Evolutionary conservation across 495 filamentous ascomycete genomes (phyloP), one percentile per base, ranked within the genome.

Genomic region (Cercophora scortea): DNA sequence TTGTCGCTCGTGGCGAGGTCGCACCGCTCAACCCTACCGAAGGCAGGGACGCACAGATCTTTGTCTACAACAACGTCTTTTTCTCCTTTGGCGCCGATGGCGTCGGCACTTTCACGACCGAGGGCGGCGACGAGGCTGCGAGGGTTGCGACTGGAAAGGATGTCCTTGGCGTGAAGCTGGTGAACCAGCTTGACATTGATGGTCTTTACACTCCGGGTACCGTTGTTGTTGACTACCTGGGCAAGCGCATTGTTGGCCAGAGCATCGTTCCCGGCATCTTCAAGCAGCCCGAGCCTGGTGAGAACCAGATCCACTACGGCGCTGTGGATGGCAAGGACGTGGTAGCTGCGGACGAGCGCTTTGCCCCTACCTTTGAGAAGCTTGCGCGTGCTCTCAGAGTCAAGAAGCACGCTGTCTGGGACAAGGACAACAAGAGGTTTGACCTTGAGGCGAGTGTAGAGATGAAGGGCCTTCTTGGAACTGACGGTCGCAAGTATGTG

Each of bases 61-160:
- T 96, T 64, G 90, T 99, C 13, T 97, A 96, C 72, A 97, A 97
- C 75, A 97, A 97, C 70, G 87, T 99, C 52, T 99, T 99, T 75
- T 97, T 92, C 75, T 97, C 93, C 3, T 96, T 95, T 61, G 94
- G 94, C 56, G 93, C 92, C 41, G 94, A 99, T 65, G 94, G 94
- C 41, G 93, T 97, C 47, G 91, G 92, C 34, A 99, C 94, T 34
- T 99, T 99, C 72, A 88, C 89, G 32, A 88, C 82, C 25, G 93
- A 97, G 73, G 94, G 94, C 53, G 94, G 94, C 15, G 92, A 99
- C 63, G 94, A 99, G 69, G 94, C 94, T 42, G 94, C 94, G 10
- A 81, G 93, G 39, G 90, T 97, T 43, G 94, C 94, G 33, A 94
- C 94, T 10, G 93, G 92, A 40, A 99, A 97, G 74, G 94, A 99